Evolutionary conservation across 805 yeast genomes (phyloP), one percentile per base, ranked within the genome.

Genomic region (Kuraishia borneana): DNA sequence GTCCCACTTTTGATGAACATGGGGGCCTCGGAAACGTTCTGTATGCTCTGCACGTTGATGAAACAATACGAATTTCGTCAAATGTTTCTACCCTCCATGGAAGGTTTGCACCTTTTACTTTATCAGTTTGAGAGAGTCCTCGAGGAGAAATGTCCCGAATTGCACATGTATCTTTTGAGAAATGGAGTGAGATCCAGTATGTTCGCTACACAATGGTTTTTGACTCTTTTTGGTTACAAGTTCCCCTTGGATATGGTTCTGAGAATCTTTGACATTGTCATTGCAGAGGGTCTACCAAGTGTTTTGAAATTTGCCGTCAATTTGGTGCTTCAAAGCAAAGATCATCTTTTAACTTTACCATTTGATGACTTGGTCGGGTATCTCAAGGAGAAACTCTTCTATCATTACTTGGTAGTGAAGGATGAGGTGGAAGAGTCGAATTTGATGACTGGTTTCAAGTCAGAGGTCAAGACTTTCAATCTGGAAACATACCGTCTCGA

Each of bases 121-220:
- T 88, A 89, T 53, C 95, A 92, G 50, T 88, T 87, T 56, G 97
- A 92, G 52, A 68, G 96, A 36, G 55, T 89, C 33, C 49, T 92
- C 25, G 96, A 88, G 52, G 89, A 77, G 42, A 56, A 65, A 30
- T 61, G 76, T 16, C 97, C 97, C 0, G 62, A 63, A 5, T 63
- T 92, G 32, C 73, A 73, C 51, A 69, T 71, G 31, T 97, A 92
- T 60, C 61, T 92, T 44, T 65, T 69, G 19, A 75, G 87, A 41
- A 94, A 89, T 54, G 96, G 96, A 5, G 76, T 92, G 18, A 71
- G 79, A 40, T 82, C 95, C 3, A 80, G 94, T 17, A 89, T 89
- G 97, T 92, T 84, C 62, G 97, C 96, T 0, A 78, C 95, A 2
- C 97, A 92, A 56, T 92, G 98, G 98, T 89, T 92, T 50, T 66